phyloP scores from a whole-genome alignment of 2,329 filamentous ascomycete species.

The Neonectria punicea region DNA sequence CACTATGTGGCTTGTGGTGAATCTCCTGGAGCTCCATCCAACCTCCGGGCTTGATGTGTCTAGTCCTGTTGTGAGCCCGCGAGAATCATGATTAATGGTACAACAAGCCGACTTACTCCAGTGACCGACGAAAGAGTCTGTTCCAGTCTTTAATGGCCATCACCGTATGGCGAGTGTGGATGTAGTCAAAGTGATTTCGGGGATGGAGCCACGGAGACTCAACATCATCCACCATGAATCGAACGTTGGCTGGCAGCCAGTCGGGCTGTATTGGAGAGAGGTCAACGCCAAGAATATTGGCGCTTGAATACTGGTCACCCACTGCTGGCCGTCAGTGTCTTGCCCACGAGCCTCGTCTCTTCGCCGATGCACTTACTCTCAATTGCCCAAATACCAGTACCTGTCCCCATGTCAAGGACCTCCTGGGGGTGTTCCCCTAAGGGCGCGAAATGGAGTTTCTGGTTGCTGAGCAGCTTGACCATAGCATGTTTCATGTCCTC shows the following conservation, averaged over 20 bases:
- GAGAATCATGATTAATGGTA: background rate
- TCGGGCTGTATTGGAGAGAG: constrained; percentile 61
- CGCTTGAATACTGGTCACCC: constrained; percentile 56
- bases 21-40: constrained; percentile 68
- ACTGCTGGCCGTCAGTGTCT: constrained; percentile 48
- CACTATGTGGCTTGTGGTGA: constrained; percentile 59
- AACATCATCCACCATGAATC: constrained; percentile 67
- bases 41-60: constrained; percentile 63
- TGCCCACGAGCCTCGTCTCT: background rate
- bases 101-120: constrained; percentile 30
- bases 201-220: constrained; percentile 67
- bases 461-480: constrained; percentile 59
- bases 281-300: constrained; percentile 57
- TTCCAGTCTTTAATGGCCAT: constrained; percentile 68
- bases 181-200: constrained; percentile 66
- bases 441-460: constrained; percentile 63
- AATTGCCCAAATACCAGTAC: constrained; percentile 69
- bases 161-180: constrained; percentile 68
- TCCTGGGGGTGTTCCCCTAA: constrained; percentile 59
- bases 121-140: constrained; percentile 52
- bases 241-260: constrained; percentile 65
- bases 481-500: constrained; percentile 68
- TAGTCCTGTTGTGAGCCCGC: constrained; percentile 34
- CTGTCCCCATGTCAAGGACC: constrained; percentile 67
- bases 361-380: constrained; percentile 52